Evolutionary conservation across 768 basidiomycete species (phyloP).

Genomic region (Boletellus ananas): DNA sequence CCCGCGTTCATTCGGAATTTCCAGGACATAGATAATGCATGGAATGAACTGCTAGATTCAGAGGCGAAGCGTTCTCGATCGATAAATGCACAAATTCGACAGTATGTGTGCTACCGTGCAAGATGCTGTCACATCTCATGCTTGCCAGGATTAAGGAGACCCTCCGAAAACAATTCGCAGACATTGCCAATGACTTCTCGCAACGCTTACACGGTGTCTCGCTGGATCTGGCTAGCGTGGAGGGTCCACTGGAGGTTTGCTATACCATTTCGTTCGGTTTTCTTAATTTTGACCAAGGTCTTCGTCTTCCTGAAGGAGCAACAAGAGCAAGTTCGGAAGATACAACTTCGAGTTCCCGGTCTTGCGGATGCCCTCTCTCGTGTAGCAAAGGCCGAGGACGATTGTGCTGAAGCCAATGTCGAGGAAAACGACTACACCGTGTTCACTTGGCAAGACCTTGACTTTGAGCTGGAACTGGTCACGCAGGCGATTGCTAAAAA

Average conservation of each 20-base stretch:
- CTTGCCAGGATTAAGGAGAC: slow-evolving; percentile 70
- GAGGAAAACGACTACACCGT: slow-evolving; percentile 97
- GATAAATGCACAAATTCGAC: slow-evolving; percentile 87
- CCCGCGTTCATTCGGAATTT: slow-evolving; percentile 9
- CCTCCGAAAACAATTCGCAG: slow-evolving; percentile 73
- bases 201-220: slow-evolving; percentile 62
- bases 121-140: background rate
- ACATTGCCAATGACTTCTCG: slow-evolving; percentile 74
- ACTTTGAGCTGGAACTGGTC: slow-evolving; percentile 83
- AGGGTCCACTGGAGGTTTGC: slow-evolving; percentile 70
- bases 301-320: slow-evolving; percentile 52
- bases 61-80: slow-evolving; percentile 75
- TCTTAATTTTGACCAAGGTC: slow-evolving; percentile 3
- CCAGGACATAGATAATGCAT: slow-evolving; percentile 71
- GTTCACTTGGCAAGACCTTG: slow-evolving; percentile 82
- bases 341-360: slow-evolving; percentile 64
- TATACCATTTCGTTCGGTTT: slow-evolving; percentile 1
- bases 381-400: slow-evolving; percentile 64
- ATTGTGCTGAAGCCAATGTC: slow-evolving; percentile 83
- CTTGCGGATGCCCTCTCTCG: slow-evolving; percentile 54
- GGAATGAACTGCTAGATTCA: slow-evolving; percentile 66
- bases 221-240: slow-evolving; percentile 66
- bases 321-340: slow-evolving; percentile 58
- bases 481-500: slow-evolving; percentile 81
- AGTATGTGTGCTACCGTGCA: slow-evolving; percentile 48